A percentile compares a stretch with the other conserved stretches of the same genome.
These are phyloP conservation scores for Casaregolazyma suthepensis DNA, from an alignment of 1,139 yeast species.

Conservation along the genomic window DNA sequence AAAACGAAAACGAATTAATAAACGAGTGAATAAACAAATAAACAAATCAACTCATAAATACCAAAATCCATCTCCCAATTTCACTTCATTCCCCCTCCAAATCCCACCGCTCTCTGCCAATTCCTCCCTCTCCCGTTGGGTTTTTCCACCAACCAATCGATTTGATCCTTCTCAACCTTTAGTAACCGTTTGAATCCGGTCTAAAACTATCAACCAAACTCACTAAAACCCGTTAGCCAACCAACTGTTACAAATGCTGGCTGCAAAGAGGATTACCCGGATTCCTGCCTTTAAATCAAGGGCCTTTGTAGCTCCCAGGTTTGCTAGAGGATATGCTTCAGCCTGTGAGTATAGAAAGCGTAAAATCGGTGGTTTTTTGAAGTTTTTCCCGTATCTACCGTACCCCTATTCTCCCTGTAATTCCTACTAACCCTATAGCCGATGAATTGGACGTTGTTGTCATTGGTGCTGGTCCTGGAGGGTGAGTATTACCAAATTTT, in stretches of 20 bases:
- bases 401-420: no score
- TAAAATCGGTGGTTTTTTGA: not conserved
- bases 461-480: slow-evolving; percentile 99
- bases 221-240: not conserved
- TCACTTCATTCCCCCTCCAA: no score
- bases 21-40: not conserved
- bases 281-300: not conserved
- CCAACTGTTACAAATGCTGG: slow-evolving; percentile 10
- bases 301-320: slow-evolving; percentile 5
- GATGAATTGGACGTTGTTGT: slow-evolving; percentile 82
- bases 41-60: not conserved
- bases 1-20: no score
- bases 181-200: slow-evolving; percentile 8
- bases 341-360: slow-evolving; percentile 19
- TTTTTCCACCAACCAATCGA: not conserved
- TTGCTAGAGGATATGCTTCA: slow-evolving; percentile 24
- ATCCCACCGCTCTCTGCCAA: no score
- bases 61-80: no score
- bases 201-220: not conserved
- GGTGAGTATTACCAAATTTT: slow-evolving; percentile 30
- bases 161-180: slow-evolving; percentile 1
- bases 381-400: no score
- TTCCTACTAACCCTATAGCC: slow-evolving; percentile 2
- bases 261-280: slow-evolving; percentile 3
- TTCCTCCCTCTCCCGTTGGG: not conserved